phyloP scores from a whole-genome alignment of 306 rosid genomes.

The Lathyrus sativus region DNA sequence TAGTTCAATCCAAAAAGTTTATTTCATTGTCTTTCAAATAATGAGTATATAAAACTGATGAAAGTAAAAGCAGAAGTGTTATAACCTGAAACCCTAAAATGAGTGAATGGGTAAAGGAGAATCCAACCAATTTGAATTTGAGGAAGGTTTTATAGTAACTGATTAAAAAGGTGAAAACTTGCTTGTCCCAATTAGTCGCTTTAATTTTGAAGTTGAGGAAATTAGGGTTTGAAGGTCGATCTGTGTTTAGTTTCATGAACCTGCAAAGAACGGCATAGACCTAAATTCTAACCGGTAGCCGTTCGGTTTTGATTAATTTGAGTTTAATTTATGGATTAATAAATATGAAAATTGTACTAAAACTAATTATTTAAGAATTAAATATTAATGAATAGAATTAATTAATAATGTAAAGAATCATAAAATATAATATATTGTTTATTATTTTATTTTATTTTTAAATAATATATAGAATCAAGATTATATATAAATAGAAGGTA shows the following conservation, averaged over 20 bases:
- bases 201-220: not conserved
- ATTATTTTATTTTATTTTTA: no score
- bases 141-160: not conserved
- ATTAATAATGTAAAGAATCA: no score
- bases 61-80: conserved; percentile 11
- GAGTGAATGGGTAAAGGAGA: not conserved
- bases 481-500: no score
- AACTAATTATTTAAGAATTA: no score
- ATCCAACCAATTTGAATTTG: not conserved
- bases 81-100: conserved; percentile 7
- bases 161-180: conserved; percentile 6
- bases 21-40: not conserved
- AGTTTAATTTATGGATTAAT: no score
- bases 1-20: not conserved
- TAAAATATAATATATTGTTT: no score
- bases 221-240: not conserved
- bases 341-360: no score
- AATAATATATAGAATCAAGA: no score
- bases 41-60: conserved; percentile 11
- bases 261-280: not conserved
- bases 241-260: not conserved
- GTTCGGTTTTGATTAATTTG: not conserved
- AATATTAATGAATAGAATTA: no score
- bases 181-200: not conserved
- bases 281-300: not conserved